A percentile compares a stretch with the other conserved stretches of the same genome.
These are phyloP conservation scores for Fusarium illudens DNA, from an alignment of 2,329 filamentous ascomycete species.

Conservation along the genomic window DNA sequence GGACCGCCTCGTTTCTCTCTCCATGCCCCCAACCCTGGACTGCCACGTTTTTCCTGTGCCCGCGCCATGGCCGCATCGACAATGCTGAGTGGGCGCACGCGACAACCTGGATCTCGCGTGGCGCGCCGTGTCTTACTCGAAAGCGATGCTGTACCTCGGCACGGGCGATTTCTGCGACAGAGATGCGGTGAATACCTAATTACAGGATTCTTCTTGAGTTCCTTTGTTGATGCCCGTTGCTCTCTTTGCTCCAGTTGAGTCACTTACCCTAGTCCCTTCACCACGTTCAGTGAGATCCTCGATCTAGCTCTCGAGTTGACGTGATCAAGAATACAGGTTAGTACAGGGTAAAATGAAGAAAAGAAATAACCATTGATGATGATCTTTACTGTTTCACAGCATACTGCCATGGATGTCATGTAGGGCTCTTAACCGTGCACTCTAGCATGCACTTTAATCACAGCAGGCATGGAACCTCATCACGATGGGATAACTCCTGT, in stretches of 20 bases:
- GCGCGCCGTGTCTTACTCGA: constrained; percentile 3
- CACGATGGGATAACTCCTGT: background rate
- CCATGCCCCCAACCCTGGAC: constrained; percentile 30
- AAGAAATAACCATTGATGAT: background rate
- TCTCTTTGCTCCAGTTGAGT: background rate
- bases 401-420: background rate
- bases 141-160: background rate
- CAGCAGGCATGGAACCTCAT: background rate
- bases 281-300: background rate
- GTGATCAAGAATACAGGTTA: background rate
- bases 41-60: constrained; percentile 40
- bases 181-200: background rate
- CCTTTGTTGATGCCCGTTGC: background rate
- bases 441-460: background rate
- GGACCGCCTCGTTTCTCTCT: constrained; percentile 28
- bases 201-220: background rate
- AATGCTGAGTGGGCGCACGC: background rate
- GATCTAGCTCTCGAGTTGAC: background rate
- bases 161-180: background rate
- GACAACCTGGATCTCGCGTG: background rate
- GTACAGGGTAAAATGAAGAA: background rate
- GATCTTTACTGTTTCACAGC: background rate
- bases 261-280: background rate
- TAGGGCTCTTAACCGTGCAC: background rate
- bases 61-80: constrained; percentile 6